A percentile compares a stretch with the other conserved stretches of the same genome.
phyloP scores from a whole-genome alignment of 176 grass and related monocot species.

The Aegilops tauschii region DNA sequence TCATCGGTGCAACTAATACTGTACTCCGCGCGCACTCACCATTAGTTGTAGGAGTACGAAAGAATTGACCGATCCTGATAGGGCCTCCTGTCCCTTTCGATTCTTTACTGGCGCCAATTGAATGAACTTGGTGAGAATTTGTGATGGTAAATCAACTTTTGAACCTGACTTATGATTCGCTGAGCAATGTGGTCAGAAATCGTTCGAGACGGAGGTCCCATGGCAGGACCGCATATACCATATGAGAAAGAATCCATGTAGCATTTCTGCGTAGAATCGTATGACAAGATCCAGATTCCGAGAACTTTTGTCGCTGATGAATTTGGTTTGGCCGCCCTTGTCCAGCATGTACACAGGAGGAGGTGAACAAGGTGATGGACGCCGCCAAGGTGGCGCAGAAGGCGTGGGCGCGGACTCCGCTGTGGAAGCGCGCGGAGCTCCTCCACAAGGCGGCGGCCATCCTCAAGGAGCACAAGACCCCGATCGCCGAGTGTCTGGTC shows the following conservation, averaged over 20 bases:
- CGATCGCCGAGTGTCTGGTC: constrained; percentile 83
- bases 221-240: too few species aligned
- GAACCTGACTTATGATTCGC: not conserved
- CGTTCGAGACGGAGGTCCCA: not conserved
- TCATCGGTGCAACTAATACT: constrained; percentile 26
- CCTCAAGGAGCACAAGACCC: constrained; percentile 81
- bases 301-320: not conserved
- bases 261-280: not conserved
- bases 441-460: constrained; percentile 92
- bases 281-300: not conserved
- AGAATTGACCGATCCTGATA: not conserved
- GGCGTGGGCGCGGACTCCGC: constrained; percentile 70
- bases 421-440: constrained; percentile 92
- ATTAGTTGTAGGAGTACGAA: not conserved
- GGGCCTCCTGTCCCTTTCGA: not conserved
- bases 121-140: not conserved
- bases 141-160: not conserved
- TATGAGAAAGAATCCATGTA: not conserved
- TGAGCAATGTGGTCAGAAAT: not conserved
- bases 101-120: not conserved
- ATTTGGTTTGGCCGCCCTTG: not conserved
- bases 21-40: not conserved
- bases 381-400: constrained; percentile 74
- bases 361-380: constrained; percentile 99
- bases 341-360: constrained; percentile 94